Evolutionary conservation across 768 basidiomycete species (phyloP).

Genomic region (Lyophyllum atratum): DNA sequence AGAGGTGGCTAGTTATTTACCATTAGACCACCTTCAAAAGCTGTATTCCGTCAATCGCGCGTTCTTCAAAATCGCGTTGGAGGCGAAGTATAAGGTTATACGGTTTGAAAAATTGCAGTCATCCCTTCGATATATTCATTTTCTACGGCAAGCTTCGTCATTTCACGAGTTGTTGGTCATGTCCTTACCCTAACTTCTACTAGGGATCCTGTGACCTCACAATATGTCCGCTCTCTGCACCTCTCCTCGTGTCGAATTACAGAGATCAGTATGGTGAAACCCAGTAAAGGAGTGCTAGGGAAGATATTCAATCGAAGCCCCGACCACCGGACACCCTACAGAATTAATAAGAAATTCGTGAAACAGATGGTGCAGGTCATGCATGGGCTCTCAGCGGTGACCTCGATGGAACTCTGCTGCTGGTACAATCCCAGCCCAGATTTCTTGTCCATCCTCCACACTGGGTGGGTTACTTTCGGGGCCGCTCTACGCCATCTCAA

Average conservation of each 20-base stretch:
- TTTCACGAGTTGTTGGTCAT: not conserved
- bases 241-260: not conserved
- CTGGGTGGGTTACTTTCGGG: not conserved
- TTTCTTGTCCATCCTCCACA: too few species aligned
- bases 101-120: not conserved
- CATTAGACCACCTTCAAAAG: not conserved
- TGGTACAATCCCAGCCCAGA: too few species aligned
- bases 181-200: not conserved
- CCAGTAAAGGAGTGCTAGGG: not conserved
- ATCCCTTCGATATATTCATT: not conserved
- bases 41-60: not conserved
- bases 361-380: too few species aligned
- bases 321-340: too few species aligned
- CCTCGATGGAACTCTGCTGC: too few species aligned
- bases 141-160: too few species aligned
- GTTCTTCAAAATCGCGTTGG: not conserved
- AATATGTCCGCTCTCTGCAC: not conserved
- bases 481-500: too few species aligned
- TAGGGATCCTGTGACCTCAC: not conserved
- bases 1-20: not conserved
- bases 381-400: not conserved
- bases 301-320: not conserved
- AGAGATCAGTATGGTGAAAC: not conserved
- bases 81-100: not conserved
- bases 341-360: too few species aligned